These are phyloP conservation scores for Colletotrichum brevisporum DNA, from an alignment of 2,329 filamentous ascomycete genomes.

Conservation along the genomic window DNA sequence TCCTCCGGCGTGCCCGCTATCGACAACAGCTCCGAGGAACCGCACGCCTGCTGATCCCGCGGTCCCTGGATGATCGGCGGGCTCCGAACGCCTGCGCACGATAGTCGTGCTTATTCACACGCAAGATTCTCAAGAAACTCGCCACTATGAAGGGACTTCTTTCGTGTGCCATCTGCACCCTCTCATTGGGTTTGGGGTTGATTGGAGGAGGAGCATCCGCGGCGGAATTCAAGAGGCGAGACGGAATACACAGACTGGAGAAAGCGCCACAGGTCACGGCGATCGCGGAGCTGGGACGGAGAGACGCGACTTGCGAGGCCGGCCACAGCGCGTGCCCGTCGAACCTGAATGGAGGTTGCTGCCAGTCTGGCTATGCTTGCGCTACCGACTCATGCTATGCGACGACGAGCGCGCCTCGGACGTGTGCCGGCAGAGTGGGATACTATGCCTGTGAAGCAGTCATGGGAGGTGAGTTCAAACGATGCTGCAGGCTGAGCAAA, in stretches of 20 bases:
- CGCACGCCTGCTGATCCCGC: conserved; percentile 13
- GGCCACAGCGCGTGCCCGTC: conserved; percentile 53
- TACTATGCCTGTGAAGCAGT: conserved; percentile 58
- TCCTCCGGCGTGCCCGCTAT: not conserved
- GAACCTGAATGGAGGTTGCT: conserved; percentile 62
- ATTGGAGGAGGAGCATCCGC: conserved; percentile 29
- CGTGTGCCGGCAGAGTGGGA: conserved; percentile 53
- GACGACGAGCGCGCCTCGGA: conserved; percentile 58
- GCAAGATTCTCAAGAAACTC: not conserved
- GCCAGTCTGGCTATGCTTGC: conserved; percentile 64
- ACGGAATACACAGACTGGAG: conserved; percentile 50
- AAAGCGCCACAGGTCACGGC: conserved; percentile 45
- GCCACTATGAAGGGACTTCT: conserved; percentile 9
- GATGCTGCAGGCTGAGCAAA: conserved; percentile 6
- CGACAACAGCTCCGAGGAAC: not conserved
- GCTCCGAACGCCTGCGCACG: not conserved
- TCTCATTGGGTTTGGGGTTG: conserved; percentile 12
- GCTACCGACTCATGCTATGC: conserved; percentile 62
- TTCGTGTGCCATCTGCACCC: conserved; percentile 27
- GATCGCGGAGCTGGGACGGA: conserved; percentile 19
- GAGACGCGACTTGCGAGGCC: conserved; percentile 45
- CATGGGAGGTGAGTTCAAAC: conserved; percentile 50
- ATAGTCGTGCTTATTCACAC: conserved; percentile 10
- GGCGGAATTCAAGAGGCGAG: conserved; percentile 47
- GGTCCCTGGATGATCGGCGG: conserved; percentile 21